Conservation (phyloP, 768 basidiomycete genomes). For the Coprinellus aureogranulatus region DNA sequence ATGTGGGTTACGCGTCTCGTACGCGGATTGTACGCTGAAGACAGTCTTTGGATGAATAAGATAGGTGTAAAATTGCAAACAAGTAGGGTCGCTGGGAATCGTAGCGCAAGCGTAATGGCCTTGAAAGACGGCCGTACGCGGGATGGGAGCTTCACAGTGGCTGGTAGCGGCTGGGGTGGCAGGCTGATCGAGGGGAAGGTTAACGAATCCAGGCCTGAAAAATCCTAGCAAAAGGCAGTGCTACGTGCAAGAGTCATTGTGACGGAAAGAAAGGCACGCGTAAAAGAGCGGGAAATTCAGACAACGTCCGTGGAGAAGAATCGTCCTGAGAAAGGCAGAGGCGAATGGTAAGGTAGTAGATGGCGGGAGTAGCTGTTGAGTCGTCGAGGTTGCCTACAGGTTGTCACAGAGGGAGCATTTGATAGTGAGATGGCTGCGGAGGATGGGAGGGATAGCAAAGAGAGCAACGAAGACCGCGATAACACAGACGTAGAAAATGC, state of each 20-base stretch:
- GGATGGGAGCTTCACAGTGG: too few relatives aligned
- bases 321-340: neutral
- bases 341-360: constrained; percentile 30
- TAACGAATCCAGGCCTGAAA: constrained; percentile 3
- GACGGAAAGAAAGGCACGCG: neutral
- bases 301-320: neutral
- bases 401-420: constrained; percentile 67
- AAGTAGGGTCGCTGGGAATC: neutral
- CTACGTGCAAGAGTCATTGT: neutral
- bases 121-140: too few relatives aligned
- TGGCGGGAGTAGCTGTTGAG: constrained; percentile 25
- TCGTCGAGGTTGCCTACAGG: constrained; percentile 47
- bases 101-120: neutral
- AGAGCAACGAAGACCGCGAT: constrained; percentile 72
- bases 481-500: constrained; percentile 68
- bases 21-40: neutral
- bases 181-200: neutral
- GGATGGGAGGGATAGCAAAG: constrained; percentile 65
- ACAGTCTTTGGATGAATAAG: neutral
- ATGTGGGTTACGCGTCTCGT: neutral
- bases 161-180: neutral
- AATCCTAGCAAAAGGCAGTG: neutral
- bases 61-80: neutral
- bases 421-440: constrained; percentile 59
- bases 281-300: neutral